Evolutionary conservation across 202 grass and related monocot genomes (phyloP).

Genomic region (Bolboschoenoplectus hybrid): DNA sequence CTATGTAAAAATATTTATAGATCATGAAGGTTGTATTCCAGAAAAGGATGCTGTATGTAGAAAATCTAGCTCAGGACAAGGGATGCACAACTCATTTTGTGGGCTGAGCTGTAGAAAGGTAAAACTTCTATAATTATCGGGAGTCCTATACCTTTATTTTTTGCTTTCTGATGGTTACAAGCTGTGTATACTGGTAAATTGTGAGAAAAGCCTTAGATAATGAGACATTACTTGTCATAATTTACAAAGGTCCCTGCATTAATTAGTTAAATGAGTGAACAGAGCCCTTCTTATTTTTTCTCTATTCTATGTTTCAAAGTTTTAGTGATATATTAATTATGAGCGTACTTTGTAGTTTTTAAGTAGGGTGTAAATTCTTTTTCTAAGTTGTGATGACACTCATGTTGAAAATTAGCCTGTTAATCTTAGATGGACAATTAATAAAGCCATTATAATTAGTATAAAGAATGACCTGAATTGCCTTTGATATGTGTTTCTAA

Average conservation of each 20-base stretch:
- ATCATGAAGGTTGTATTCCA: conserved; percentile 74
- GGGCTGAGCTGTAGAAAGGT: conserved; percentile 82
- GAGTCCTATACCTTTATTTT: background rate
- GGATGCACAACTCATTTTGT: conserved; percentile 60
- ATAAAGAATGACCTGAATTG: background rate
- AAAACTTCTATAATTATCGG: background rate
- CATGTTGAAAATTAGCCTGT: background rate
- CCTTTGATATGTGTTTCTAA: background rate
- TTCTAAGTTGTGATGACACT: background rate
- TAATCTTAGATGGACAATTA: background rate
- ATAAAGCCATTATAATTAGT: background rate
- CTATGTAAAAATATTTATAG: conserved; percentile 52
- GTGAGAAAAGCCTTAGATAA: background rate
- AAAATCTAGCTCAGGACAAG: conserved; percentile 30
- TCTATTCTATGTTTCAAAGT: conserved; percentile 9
- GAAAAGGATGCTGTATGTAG: conserved; percentile 45
- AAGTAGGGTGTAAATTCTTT: background rate
- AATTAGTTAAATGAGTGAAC: background rate
- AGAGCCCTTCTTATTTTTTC: background rate
- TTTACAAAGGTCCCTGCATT: background rate
- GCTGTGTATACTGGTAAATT: background rate
- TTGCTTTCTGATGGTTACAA: background rate
- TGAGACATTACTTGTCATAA: background rate
- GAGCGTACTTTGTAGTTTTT: background rate
- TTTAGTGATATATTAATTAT: background rate